These are phyloP conservation scores for Phytopythium boreale DNA, from an alignment of 352 stramenopile species.

Conservation along the genomic window DNA sequence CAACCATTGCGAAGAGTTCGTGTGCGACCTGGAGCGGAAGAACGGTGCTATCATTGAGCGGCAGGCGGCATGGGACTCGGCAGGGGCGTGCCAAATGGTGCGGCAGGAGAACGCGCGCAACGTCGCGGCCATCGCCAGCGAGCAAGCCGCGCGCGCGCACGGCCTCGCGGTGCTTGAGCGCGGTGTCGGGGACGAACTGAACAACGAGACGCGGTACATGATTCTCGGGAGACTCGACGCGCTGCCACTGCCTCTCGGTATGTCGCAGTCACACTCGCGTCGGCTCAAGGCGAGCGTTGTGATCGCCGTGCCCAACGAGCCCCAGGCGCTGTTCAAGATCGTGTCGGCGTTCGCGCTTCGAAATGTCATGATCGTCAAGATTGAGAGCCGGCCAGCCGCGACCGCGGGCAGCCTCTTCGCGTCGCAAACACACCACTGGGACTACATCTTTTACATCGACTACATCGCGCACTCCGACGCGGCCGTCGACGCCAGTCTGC, in stretches of 20 bases:
- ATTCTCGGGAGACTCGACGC: conserved; percentile 60
- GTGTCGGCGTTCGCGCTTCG: conserved; percentile 73
- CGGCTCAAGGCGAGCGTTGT: conserved; percentile 69
- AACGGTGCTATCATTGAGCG: conserved; percentile 52
- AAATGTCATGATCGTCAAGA: conserved; percentile 80
- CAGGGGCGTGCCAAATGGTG: conserved; percentile 64
- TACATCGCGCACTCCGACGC: conserved; percentile 52
- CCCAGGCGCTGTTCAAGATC: conserved; percentile 73
- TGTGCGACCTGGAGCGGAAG: conserved; percentile 59
- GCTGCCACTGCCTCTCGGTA: conserved; percentile 30
- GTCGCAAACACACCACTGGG: conserved; percentile 69
- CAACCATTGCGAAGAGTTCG: conserved; percentile 63
- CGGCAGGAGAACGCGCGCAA: conserved; percentile 43
- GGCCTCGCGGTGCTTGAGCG: conserved; percentile 54
- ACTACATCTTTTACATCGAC: conserved; percentile 84
- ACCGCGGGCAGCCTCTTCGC: conserved; percentile 58
- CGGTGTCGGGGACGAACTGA: conserved; percentile 56
- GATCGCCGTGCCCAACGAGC: conserved; percentile 65
- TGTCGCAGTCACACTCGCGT: conserved; percentile 8
- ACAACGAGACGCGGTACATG: conserved; percentile 75
- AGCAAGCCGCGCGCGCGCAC: conserved; percentile 50
- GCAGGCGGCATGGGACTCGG: conserved; percentile 63
- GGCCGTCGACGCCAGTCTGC: conserved; percentile 45
- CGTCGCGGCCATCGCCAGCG: conserved; percentile 60
- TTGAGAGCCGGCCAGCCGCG: conserved; percentile 70